phyloP scores from a whole-genome alignment of 2,329 filamentous ascomycete species.

The Orbilia brochopaga region DNA sequence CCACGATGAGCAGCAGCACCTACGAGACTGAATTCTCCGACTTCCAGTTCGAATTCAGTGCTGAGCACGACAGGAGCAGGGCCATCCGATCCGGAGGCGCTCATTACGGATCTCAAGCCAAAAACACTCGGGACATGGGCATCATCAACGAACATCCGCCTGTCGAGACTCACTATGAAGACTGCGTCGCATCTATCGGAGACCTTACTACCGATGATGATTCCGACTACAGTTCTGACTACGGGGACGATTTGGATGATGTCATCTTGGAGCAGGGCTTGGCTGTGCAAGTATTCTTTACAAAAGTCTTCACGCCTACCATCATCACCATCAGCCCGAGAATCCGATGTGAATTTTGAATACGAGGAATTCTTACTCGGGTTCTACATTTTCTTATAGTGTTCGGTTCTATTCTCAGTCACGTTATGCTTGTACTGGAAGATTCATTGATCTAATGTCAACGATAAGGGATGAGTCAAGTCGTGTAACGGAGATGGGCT shows the following conservation, averaged over 20 bases:
- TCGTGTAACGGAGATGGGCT: not conserved
- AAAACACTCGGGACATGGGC: conserved; percentile 12
- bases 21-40: conserved; percentile 48
- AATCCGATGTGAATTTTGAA: conserved; percentile 32
- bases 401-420: not conserved
- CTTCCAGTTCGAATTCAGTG: conserved; percentile 46
- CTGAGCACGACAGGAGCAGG: conserved; percentile 12
- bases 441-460: no score
- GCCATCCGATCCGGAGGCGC: conserved; percentile 3
- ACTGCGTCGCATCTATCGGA: conserved; percentile 40
- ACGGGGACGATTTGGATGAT: conserved; percentile 41
- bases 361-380: no score
- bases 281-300: conserved; percentile 40
- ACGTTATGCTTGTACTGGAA: no score
- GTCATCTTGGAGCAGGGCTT: conserved; percentile 35
- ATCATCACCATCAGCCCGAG: conserved; percentile 32
- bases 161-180: conserved; percentile 31
- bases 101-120: conserved; percentile 5
- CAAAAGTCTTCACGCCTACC: conserved; percentile 20
- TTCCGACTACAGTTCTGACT: conserved; percentile 38
- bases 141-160: conserved; percentile 21
- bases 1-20: conserved; percentile 37
- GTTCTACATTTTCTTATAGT: not conserved
- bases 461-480: no score
- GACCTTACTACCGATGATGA: conserved; percentile 46